These are phyloP conservation scores for Pyrus hybrid DNA, from an alignment of 331 rosid species.

Conservation along the genomic window DNA sequence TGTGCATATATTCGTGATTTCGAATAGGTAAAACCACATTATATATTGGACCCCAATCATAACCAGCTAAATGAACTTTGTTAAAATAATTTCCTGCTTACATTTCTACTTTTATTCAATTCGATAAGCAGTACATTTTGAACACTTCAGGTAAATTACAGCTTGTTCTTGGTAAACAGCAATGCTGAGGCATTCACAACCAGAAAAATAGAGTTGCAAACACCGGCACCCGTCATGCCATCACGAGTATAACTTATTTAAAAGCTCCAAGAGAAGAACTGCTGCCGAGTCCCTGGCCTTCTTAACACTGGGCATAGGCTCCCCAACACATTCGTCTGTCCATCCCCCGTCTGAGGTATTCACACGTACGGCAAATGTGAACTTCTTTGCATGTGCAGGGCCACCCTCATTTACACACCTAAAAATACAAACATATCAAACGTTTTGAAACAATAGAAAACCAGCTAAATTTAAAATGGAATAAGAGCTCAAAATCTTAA, in stretches of 20 bases:
- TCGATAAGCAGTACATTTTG: neutral
- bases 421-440: neutral
- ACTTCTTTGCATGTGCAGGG: slow-evolving; percentile 98
- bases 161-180: neutral
- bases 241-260: slow-evolving; percentile 67
- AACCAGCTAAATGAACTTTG: neutral
- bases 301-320: slow-evolving; percentile 99
- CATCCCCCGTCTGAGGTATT: slow-evolving; percentile 83
- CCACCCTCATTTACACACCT: slow-evolving; percentile 99
- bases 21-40: neutral
- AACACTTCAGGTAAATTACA: neutral
- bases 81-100: neutral
- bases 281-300: slow-evolving; percentile 99
- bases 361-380: slow-evolving; percentile 84
- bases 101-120: neutral
- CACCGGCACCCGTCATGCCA: neutral
- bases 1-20: neutral
- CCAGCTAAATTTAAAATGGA: neutral
- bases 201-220: neutral
- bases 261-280: slow-evolving; percentile 78
- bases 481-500: neutral
- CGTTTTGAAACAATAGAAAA: neutral
- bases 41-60: neutral
- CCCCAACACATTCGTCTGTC: slow-evolving; percentile 95
- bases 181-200: neutral